Evolutionary conservation across 108 stramenopile genomes (phyloP), one percentile per base, ranked within the genome.

Genomic region (Stephanodiscus minutulus): DNA sequence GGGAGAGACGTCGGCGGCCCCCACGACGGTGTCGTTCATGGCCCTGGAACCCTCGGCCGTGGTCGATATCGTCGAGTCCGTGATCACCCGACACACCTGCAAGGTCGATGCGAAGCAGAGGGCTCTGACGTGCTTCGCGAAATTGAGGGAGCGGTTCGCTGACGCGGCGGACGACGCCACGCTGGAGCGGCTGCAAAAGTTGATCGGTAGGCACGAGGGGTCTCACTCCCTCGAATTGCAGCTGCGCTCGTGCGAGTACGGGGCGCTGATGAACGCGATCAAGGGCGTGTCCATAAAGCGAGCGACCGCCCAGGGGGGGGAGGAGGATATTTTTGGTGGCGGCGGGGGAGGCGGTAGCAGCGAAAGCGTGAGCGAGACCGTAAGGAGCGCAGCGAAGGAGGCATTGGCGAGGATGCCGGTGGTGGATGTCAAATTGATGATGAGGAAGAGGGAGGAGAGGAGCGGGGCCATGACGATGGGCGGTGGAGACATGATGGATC

Each of bases 371-470:
- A 58, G 57, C 33, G n/a, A 31, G n/a, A 37, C 29, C 2, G 35
- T 58, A 3, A 35, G 15, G 18, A 37, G 29, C 57, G 29, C 57
- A 15, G 57, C 57, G 91, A 87, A 85, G 59, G 95, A 97, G 70
- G 91, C 94, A 7, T 58, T 99, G 46, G 94, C 95, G 4, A 81
- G 96, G 49, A 99, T 99, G 97, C 97, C 98, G 0, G 89, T 94
- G 0, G 91, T 96, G 5, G 96, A 97, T 59, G 68, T 90, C 35
- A 95, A 92, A 74, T 82, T 95, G 39, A 66, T 96, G 67, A 84
- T 86, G 73, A 91, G 84, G 78, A 86, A 86, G 77, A 83, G 59
- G 39, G 77, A 77, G 21, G 77, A 82, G 53, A 70, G 73, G 36
- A 50, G 79, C 24, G 77, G 46, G 17, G 74, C 69, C 20, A 63